These are phyloP conservation scores for Schoenoplectus tabernaemontani DNA, from an alignment of 202 grass and related monocot genomes.

Conservation along the genomic window DNA sequence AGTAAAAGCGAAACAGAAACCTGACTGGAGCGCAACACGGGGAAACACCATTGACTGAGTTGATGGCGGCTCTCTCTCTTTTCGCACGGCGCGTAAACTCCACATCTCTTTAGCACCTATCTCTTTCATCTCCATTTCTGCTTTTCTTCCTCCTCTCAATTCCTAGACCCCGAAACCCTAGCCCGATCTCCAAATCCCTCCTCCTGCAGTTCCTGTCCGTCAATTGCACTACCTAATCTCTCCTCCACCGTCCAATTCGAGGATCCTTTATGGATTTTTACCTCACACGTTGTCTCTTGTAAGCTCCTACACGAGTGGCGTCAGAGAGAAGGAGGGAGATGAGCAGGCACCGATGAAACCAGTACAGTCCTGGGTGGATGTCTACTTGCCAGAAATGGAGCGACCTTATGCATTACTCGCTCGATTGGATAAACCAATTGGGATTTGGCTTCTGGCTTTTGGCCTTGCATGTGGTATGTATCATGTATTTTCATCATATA, in stretches of 20 bases:
- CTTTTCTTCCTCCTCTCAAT: background rate
- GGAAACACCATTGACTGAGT: constrained; percentile 11
- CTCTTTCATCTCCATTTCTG: background rate
- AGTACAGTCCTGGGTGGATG: constrained; percentile 48
- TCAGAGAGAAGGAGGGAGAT: constrained; percentile 8
- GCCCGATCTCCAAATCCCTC: background rate
- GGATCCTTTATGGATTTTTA: background rate
- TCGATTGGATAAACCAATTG: constrained; percentile 72
- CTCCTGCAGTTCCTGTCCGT: background rate
- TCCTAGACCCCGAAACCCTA: background rate
- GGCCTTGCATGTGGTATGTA: constrained; percentile 75
- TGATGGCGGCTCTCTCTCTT: constrained; percentile 28
- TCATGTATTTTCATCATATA: background rate
- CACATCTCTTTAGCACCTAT: constrained; percentile 6
- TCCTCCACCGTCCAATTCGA: background rate
- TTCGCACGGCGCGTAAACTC: constrained; percentile 32
- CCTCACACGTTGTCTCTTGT: constrained; percentile 28
- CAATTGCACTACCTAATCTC: constrained; percentile 25
- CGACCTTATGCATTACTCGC: constrained; percentile 62
- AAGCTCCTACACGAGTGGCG: constrained; percentile 9
- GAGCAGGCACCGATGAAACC: background rate
- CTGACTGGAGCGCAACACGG: background rate
- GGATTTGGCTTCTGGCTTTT: constrained; percentile 63
- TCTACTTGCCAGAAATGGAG: constrained; percentile 41
- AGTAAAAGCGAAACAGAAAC: background rate